Base-by-base conservation (phyloP, 2,329 filamentous ascomycete species). In the Leptographium radiaticola region DNA sequence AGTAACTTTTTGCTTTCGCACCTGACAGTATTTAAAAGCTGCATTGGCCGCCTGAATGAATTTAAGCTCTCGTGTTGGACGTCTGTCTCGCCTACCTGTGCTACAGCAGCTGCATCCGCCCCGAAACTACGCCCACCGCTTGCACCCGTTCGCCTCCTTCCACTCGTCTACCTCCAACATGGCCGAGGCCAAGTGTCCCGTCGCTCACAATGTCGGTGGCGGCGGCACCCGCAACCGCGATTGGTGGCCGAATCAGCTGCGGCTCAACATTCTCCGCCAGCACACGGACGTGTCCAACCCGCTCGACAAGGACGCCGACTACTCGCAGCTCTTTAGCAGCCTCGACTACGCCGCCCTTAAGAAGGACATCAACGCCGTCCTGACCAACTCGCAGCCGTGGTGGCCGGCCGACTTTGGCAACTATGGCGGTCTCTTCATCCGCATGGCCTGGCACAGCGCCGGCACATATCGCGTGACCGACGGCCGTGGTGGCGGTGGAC, bases 351-450 rank as follows among this genome's bases (percentile, higher is more conserved):
- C 76, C 57, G 83, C 70, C 31, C 68, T 89, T 61, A 89, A 89
- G 80, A 83, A 86, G 69, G 86, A 90, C 64, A 69, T 90, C 8
- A 62, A 71, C n/a, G 73, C 71, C 18, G 65, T 89, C 62, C 84
- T 89, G 82, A 89, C 86, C 51, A 81, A 87, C 65, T 89, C 84
- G 2, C 81, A 89, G 70, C 81, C 86, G 43, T 89, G 79, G 80
- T 90, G 86, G 86, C 86, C 86, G 1, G 86, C 86, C 36, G 86
- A 90, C 65, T 87, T 86, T 63, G 86, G 86, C 54, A 84, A 89
- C 74, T 90, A 89, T 62, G 86, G 86, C 59, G 85, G 86, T 67
- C 76, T 89, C 33, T 89, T 90, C 67, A 76, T 90, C 64, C 84
- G 86, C 55, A 83, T 89, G 83, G 82, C 84, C 56, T 90, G 86